Percentiles rank a stretch among this genome's conserved stretches.
phyloP scores from a whole-genome alignment of 2,329 filamentous ascomycete species.

The Exophiala mesophila region DNA sequence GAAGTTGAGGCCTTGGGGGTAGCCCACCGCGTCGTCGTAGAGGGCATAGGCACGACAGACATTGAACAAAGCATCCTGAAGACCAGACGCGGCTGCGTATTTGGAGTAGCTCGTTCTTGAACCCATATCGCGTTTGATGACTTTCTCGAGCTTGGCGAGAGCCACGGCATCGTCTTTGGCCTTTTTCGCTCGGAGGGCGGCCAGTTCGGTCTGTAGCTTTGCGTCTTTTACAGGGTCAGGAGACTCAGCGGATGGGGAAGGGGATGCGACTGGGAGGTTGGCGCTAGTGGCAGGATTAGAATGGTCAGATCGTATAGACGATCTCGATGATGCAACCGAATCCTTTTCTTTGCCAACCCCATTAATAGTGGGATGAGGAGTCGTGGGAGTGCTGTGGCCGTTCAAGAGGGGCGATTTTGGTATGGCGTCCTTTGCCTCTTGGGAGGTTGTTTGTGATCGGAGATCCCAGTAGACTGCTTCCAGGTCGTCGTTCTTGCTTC shows the following conservation, averaged over 20 bases:
- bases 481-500: conserved; percentile 88
- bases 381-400: conserved; percentile 17
- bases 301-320: conserved; percentile 74
- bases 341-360: conserved; percentile 61
- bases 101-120: conserved; percentile 94
- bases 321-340: conserved; percentile 69
- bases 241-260: conserved; percentile 56
- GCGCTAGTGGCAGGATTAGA: conserved; percentile 59
- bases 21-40: conserved; percentile 90
- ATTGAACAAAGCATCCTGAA: conserved; percentile 90
- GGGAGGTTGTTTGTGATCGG: conserved; percentile 71
- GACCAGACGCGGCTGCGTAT: conserved; percentile 81
- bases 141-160: conserved; percentile 80
- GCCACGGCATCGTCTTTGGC: conserved; percentile 70
- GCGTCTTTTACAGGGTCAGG: conserved; percentile 52
- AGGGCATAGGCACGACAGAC: conserved; percentile 97
- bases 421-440: conserved; percentile 55
- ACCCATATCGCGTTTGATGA: conserved; percentile 84
- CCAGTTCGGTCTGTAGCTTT: conserved; percentile 60
- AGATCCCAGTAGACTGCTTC: conserved; percentile 84
- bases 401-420: conserved; percentile 31
- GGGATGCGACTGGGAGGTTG: conserved; percentile 50
- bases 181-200: conserved; percentile 69
- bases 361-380: conserved; percentile 49
- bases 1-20: conserved; percentile 99